A percentile compares a stretch with the other conserved stretches of the same genome.
phyloP scores from a whole-genome alignment of 2,329 filamentous ascomycete genomes.

The Trichoderma simmonsii region DNA sequence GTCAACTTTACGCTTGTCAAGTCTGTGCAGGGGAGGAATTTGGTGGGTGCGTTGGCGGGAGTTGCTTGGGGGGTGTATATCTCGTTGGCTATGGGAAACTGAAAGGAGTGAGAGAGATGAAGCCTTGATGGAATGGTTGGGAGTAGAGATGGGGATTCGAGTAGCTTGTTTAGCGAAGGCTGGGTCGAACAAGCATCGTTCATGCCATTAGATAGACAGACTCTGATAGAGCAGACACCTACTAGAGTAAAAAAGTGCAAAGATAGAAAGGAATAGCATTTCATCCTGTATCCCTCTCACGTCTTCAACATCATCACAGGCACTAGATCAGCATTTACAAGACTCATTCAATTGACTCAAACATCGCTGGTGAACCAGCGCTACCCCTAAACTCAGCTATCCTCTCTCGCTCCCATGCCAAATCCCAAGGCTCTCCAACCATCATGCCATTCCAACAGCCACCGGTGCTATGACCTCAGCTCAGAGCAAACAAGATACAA shows the following conservation, averaged over 20 bases:
- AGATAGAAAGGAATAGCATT: not conserved
- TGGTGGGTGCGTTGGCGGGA: conserved; percentile 70
- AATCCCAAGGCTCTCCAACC: not conserved
- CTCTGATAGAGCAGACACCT: not conserved
- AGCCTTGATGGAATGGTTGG: not conserved
- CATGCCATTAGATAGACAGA: not conserved
- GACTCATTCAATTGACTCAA: not conserved
- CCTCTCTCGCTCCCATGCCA: not conserved
- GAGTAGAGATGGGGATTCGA: not conserved
- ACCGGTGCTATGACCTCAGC: not conserved
- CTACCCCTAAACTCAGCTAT: not conserved
- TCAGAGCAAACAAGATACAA: not conserved
- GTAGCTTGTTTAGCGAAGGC: not conserved
- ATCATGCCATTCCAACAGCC: not conserved
- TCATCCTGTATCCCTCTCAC: not conserved
- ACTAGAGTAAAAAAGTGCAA: not conserved
- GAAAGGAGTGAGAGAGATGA: not conserved
- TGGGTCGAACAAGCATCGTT: not conserved
- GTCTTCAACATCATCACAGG: not conserved
- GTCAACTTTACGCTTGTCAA: conserved; percentile 67
- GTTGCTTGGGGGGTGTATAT: conserved; percentile 74
- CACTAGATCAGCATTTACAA: not conserved
- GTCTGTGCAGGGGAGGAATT: conserved; percentile 66
- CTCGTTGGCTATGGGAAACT: conserved; percentile 54
- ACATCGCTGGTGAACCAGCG: not conserved